Conservation (phyloP, 495 filamentous ascomycete genomes). For the Parmelia sp. region DNA sequence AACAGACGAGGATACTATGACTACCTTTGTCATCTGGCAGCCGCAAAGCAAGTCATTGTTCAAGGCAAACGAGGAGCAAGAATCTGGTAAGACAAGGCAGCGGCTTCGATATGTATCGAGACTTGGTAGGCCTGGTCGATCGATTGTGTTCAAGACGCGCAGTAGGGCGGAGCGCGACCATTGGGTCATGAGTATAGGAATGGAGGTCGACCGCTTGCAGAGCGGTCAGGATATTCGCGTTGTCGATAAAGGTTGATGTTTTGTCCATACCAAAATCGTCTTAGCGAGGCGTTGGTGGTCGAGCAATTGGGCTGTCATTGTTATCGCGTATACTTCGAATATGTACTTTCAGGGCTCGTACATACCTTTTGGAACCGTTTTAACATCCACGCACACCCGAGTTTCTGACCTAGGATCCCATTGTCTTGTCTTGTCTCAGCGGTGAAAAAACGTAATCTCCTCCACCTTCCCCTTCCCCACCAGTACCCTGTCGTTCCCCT, state of each 20-base stretch:
- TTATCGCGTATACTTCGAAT: background rate
- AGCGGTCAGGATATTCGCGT: constrained; percentile 55
- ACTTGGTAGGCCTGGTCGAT: constrained; percentile 57
- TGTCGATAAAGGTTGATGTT: constrained; percentile 29
- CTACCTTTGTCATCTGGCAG: constrained; percentile 69
- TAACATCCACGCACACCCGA: background rate
- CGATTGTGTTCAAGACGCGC: constrained; percentile 64
- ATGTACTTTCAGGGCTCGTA: background rate
- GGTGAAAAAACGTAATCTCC: background rate
- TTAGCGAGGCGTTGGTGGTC: constrained; percentile 30
- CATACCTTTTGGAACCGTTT: background rate
- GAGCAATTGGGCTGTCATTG: background rate
- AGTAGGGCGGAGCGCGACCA: constrained; percentile 67
- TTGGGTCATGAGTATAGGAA: constrained; percentile 66
- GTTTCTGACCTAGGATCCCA: background rate
- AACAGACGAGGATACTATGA: constrained; percentile 63
- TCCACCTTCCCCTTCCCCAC: constrained; percentile 39
- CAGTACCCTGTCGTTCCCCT: constrained; percentile 37
- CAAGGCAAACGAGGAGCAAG: constrained; percentile 43
- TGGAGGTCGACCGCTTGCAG: constrained; percentile 67
- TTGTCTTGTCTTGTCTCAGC: background rate
- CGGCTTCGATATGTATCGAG: constrained; percentile 47
- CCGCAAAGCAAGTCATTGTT: constrained; percentile 55
- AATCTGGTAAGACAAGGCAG: constrained; percentile 38
- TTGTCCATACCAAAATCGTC: background rate